A percentile compares a stretch with the other conserved stretches of the same genome.
Evolutionary conservation across 129 eudicot genomes (phyloP).

Genomic region (Escallonia rubra): DNA sequence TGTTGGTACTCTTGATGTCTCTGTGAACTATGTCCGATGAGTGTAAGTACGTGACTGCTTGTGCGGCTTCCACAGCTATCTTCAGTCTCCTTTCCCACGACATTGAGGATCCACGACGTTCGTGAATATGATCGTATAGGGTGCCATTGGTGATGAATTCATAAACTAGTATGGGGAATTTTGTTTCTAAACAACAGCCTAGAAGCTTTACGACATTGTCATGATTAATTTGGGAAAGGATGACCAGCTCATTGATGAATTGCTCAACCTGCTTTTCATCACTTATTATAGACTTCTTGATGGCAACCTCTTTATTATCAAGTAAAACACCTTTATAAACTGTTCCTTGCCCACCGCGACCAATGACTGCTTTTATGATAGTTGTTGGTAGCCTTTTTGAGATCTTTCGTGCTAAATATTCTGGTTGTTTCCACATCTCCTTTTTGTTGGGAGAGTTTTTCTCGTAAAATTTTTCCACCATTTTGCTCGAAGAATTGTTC

Average conservation of each 20-base stretch:
- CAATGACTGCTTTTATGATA: conserved; percentile 15
- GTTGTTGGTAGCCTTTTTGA: conserved; percentile 19
- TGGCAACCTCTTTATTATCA: conserved; percentile 3
- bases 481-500: conserved; percentile 18
- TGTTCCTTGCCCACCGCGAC: conserved; percentile 28
- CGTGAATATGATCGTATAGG: conserved; percentile 8
- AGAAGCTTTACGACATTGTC: conserved; percentile 10
- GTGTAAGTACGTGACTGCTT: conserved; percentile 13
- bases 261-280: conserved; percentile 16
- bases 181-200: conserved; percentile 17
- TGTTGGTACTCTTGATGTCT: conserved; percentile 27
- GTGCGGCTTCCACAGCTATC: conserved; percentile 2
- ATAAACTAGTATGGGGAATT: conserved; percentile 14
- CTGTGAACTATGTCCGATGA: conserved; percentile 23
- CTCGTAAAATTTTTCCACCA: conserved; percentile 13
- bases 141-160: conserved; percentile 20
- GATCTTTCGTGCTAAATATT: conserved; percentile 18
- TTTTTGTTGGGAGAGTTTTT: background rate
- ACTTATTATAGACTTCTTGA: conserved; percentile 7
- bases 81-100: conserved; percentile 2
- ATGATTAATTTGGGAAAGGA: conserved; percentile 21
- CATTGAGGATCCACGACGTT: background rate
- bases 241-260: conserved; percentile 30
- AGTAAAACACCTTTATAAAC: conserved; percentile 21
- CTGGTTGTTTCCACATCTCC: conserved; percentile 6